Evolutionary conservation across 495 filamentous ascomycete genomes (phyloP).

Genomic region (Podospora comata): DNA sequence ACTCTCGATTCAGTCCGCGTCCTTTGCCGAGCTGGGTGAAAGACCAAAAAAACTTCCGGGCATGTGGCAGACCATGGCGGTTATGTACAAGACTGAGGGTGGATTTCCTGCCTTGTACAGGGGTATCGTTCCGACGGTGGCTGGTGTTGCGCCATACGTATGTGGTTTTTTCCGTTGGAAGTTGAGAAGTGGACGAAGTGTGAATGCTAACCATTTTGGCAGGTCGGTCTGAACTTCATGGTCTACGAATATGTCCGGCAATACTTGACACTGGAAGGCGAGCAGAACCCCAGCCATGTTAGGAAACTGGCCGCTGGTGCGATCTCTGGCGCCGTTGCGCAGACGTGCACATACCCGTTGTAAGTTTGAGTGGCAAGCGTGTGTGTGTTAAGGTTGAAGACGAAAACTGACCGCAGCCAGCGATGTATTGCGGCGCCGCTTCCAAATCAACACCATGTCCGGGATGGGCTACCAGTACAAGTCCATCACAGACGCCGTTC

Average conservation of each 20-base stretch:
- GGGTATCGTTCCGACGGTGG: conserved; percentile 88
- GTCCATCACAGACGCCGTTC: conserved; percentile 77
- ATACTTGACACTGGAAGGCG: conserved; percentile 81
- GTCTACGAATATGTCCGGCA: conserved; percentile 85
- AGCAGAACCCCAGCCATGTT: conserved; percentile 71
- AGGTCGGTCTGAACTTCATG: conserved; percentile 99
- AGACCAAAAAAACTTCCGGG: conserved; percentile 70
- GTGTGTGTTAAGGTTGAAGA: too few species aligned
- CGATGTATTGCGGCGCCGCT: conserved; percentile 90
- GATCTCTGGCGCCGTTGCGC: conserved; percentile 90
- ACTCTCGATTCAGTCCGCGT: conserved; percentile 92
- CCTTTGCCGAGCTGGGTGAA: conserved; percentile 70
- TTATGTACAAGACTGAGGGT: conserved; percentile 89
- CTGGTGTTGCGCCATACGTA: conserved; percentile 94
- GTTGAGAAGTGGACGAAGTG: background rate
- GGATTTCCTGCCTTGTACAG: conserved; percentile 81
- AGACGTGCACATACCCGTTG: conserved; percentile 98
- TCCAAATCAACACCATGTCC: conserved; percentile 98
- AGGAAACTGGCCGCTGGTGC: conserved; percentile 88
- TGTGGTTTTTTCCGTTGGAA: conserved; percentile 30
- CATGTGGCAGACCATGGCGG: conserved; percentile 80
- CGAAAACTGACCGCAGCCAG: conserved; percentile 44
- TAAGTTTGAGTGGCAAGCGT: conserved; percentile 43
- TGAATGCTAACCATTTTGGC: conserved; percentile 22
- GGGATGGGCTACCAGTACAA: conserved; percentile 98